Evolutionary conservation across 1,139 yeast species (phyloP), one percentile per base, ranked within the genome.

Genomic region (Petasospora rhodanensis): DNA sequence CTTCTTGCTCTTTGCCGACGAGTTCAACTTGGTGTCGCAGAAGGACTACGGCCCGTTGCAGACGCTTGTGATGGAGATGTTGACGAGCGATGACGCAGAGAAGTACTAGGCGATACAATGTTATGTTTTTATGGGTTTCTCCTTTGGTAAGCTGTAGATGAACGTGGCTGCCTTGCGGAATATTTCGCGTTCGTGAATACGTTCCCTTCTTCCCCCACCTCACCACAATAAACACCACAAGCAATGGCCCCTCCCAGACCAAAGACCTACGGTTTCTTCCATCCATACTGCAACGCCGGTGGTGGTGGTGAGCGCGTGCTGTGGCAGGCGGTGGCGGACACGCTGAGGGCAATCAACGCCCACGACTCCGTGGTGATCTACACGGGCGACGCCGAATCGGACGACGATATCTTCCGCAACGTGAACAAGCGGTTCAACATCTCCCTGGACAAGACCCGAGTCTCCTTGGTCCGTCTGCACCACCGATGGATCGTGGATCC

Each of bases 291-390:
- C 44, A 85, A 85, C 55, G 93, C 95, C 29, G 96, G 95, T 24
- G 98, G 98, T 14, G 99, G 99, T 24, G 99, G 99, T 16, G 99
- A 93, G 57, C 73, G 94, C 32, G 98, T 93, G 0, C 66, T 93
- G 28, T 93, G 98, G 98, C 87, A 85, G 37, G 96, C 96, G 0
- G 85, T 91, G 6, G 70, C 75, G 45, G 70, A 81, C 17, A 84
- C 96, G 0, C 63, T 89, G 40, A 49, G 58, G 9, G 62, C 68
- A 17, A 13, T 14, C 17, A n/a, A n/a, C 23, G 68, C 70, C 42
- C 61, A 62, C 6, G 56, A 59, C 26, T 76, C 78, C 46, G 85
- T 75, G 8, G 79, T 76, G 4, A 66, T 93, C 7, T 93, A 91
- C 55, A 82, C 95, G 15, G 85, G 86, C 14, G 82, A 79, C 44